These are phyloP conservation scores for Nepenthes alata DNA, from an alignment of 179 eudicot genomes.

Conservation along the genomic window DNA sequence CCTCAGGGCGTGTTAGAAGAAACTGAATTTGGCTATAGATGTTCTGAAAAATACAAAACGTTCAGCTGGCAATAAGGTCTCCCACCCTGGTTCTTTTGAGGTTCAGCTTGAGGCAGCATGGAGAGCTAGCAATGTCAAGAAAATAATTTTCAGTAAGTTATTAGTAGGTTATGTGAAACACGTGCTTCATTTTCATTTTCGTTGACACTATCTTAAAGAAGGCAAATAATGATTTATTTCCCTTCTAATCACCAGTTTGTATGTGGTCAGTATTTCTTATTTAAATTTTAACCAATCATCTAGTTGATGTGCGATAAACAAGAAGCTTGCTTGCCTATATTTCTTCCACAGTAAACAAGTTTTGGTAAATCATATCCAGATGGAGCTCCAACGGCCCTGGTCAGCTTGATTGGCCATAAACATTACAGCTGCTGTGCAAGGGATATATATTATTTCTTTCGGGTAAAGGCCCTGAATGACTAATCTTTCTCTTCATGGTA, in stretches of 20 bases:
- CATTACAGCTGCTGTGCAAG: constrained; percentile 79
- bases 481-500: too few species aligned
- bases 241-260: too few species aligned
- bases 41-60: constrained; percentile 32
- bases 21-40: constrained; percentile 23
- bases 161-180: not conserved
- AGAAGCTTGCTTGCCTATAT: not conserved
- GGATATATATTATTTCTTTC: constrained; percentile 77
- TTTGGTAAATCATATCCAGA: constrained; percentile 17
- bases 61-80: constrained; percentile 22
- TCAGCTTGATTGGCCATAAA: constrained; percentile 78
- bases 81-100: constrained; percentile 60
- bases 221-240: too few species aligned
- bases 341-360: too few species aligned
- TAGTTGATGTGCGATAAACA: too few species aligned
- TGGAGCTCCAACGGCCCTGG: constrained; percentile 84
- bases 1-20: constrained; percentile 27
- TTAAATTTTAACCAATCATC: too few species aligned
- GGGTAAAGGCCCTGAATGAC: constrained; percentile 28
- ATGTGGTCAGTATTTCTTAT: too few species aligned
- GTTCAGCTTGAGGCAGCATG: constrained; percentile 86
- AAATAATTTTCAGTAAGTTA: constrained; percentile 67
- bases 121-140: constrained; percentile 76
- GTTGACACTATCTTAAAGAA: too few species aligned
- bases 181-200: not conserved